phyloP scores from a whole-genome alignment of 495 filamentous ascomycete genomes.

The Neurospora pannonica region DNA sequence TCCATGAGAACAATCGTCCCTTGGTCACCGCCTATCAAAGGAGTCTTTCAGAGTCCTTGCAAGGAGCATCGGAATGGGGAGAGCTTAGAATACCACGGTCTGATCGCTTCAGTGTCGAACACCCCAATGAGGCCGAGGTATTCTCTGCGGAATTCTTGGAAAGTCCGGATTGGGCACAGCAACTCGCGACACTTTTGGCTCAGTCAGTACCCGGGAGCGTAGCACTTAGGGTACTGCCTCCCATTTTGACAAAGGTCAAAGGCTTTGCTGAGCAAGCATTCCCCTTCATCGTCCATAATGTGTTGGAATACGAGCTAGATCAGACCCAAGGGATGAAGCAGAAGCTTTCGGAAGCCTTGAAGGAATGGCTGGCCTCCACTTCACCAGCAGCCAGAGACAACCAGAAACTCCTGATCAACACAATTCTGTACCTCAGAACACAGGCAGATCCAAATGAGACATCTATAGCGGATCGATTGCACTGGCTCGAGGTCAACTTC shows the following conservation, averaged over 20 bases:
- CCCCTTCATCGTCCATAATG: conserved; percentile 72
- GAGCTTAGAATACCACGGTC: conserved; percentile 39
- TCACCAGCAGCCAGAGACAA: conserved; percentile 36
- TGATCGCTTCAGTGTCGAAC: conserved; percentile 20
- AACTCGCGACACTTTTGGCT: conserved; percentile 52
- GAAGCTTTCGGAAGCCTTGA: conserved; percentile 39
- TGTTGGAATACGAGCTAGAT: conserved; percentile 48
- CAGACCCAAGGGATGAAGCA: conserved; percentile 38
- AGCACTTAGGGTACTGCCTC: conserved; percentile 54
- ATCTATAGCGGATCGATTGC: conserved; percentile 65
- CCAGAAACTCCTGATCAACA: conserved; percentile 56
- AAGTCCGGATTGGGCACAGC: conserved; percentile 50
- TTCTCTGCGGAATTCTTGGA: conserved; percentile 28
- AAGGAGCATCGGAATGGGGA: conserved; percentile 38
- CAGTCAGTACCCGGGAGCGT: conserved; percentile 50
- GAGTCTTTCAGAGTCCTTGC: conserved; percentile 31
- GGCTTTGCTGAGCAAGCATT: conserved; percentile 62
- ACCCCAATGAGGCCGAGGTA: conserved; percentile 13
- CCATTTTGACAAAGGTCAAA: conserved; percentile 50
- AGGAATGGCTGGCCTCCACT: conserved; percentile 38
- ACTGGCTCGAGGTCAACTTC: conserved; percentile 82
- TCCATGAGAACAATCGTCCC: conserved; percentile 31
- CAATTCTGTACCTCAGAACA: conserved; percentile 79
- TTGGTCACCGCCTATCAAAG: conserved; percentile 41
- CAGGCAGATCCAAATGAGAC: conserved; percentile 65